phyloP scores from a whole-genome alignment of 176 grass and related monocot species.

The Triticum monococcum region DNA sequence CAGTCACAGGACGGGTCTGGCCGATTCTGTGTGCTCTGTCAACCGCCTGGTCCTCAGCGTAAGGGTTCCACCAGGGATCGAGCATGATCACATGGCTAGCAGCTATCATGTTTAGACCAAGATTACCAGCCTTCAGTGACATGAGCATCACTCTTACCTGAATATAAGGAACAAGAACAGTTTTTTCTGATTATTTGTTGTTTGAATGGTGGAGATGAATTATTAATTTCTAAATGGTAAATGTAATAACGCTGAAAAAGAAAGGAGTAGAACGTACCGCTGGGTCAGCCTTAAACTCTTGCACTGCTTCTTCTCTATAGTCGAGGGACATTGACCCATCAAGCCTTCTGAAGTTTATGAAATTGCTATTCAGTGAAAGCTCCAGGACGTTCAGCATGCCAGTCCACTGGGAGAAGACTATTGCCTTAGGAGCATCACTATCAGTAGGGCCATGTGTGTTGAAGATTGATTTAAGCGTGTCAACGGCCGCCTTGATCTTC shows the following conservation, averaged over 20 bases:
- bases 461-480: conserved; percentile 51
- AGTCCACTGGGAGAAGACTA: conserved; percentile 95
- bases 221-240: not conserved
- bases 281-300: conserved; percentile 73
- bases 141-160: conserved; percentile 84
- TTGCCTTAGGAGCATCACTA: conserved; percentile 60
- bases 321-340: conserved; percentile 80
- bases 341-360: conserved; percentile 75
- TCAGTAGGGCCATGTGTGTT: not conserved
- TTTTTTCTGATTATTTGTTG: not conserved
- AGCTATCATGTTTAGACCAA: conserved; percentile 81
- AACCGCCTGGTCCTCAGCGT: conserved; percentile 77
- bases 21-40: conserved; percentile 79
- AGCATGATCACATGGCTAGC: conserved; percentile 83
- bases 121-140: conserved; percentile 82
- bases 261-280: conserved; percentile 31
- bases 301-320: conserved; percentile 56
- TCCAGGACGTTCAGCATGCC: conserved; percentile 87
- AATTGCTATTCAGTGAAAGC: conserved; percentile 56
- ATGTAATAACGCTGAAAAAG: not conserved
- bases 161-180: conserved; percentile 43
- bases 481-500: conserved; percentile 58
- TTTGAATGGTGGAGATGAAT: not conserved
- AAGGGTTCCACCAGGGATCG: conserved; percentile 90
- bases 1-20: conserved; percentile 69